Base-by-base conservation (phyloP, 805 yeast genomes). In the Kazachstania taianensis region DNA sequence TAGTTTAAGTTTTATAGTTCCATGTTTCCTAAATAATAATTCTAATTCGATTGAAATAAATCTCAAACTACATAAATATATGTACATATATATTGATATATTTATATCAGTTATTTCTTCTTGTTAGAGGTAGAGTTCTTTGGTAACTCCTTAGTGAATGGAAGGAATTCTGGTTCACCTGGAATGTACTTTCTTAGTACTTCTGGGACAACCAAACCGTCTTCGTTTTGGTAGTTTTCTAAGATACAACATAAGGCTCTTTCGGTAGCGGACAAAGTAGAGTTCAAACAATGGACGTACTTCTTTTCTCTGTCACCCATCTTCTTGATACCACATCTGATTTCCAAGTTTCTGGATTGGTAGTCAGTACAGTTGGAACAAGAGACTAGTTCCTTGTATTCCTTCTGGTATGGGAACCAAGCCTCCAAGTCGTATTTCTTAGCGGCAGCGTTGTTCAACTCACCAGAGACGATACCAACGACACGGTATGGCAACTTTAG, bases 351-450 rank as follows among this genome's bases (percentile, higher is more conserved):
- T 72, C 98, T 82, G 36, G 97, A 84, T 72, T 92, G 98, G 67
- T 92, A 92, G 68, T 92, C 98, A 41, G 98, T 92, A 77, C 98
- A 92, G 75, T 92, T 92, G 41, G 97, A 89, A 70, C 97, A 89
- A 14, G 96, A 85, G 38, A 92, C 98, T 55, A 92, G 77, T 70
- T 92, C 98, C 69, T 92, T 92, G 71, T 83, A 92, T 67, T 92
- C 98, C 63, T 86, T 74, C 72, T 92, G 98, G 83, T 72, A 92
- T 59, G 98, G 98, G 94, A 92, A 92, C 98, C 98, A 92, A 35
- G 98, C 98, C 72, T 92, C 98, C 59, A 92, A 74, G 69, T 92
- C 98, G 69, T 81, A 92, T 66, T 92, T 92, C 73, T 92, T 92
- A 48, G 98, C 97, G 44, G 98, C 98, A 36, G 98, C 96, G 53